phyloP scores from a whole-genome alignment of 2,329 filamentous ascomycete species.

The Paracorniculantispora psalliotae region DNA sequence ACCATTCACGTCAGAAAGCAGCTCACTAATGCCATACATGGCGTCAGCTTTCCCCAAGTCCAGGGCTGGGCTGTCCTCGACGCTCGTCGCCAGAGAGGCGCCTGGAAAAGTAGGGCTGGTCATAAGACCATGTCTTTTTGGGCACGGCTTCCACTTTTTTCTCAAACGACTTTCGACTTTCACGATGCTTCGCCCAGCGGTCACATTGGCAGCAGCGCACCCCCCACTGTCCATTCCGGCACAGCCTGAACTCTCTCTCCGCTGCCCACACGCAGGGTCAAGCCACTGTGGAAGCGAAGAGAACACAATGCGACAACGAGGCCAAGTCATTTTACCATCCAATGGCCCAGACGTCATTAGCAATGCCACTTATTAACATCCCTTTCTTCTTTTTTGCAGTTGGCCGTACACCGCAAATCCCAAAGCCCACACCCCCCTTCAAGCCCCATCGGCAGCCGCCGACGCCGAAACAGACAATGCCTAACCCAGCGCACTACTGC shows the following conservation, averaged over 20 bases:
- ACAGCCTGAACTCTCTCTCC: neutral
- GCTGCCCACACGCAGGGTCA: neutral
- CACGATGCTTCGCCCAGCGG: neutral
- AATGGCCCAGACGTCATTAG: neutral
- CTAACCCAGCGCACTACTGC: conserved; percentile 8
- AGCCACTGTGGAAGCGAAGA: neutral
- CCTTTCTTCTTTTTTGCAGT: too few relatives aligned
- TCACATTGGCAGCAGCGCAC: neutral
- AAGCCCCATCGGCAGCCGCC: conserved; percentile 8
- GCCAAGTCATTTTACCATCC: neutral
- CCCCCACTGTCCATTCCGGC: neutral
- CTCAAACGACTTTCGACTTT: neutral
- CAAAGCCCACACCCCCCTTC: neutral
- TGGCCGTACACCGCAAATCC: neutral
- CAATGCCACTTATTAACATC: neutral
- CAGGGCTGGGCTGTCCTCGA: neutral
- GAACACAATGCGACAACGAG: neutral
- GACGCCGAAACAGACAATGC: conserved; percentile 1
- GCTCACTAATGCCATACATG: neutral
- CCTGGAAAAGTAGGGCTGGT: neutral
- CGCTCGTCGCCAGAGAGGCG: too few relatives aligned
- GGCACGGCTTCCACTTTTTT: neutral
- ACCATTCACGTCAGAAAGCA: neutral
- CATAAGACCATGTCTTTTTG: conserved; percentile 3
- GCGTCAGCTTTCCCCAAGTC: conserved; percentile 1